Conservation (phyloP, 306 rosid species). For the Malus sylvestris region DNA sequence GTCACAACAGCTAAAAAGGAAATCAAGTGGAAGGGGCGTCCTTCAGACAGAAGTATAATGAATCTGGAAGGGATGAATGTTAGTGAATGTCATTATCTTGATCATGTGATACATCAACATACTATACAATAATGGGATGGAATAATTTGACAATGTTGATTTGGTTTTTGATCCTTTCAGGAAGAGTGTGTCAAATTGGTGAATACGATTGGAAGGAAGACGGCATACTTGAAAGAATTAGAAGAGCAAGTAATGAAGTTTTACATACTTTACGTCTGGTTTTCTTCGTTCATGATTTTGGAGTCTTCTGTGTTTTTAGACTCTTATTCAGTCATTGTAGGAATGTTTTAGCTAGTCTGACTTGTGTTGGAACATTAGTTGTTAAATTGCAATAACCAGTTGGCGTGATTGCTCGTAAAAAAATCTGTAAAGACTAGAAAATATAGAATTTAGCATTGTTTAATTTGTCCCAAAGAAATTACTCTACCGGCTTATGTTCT, state of each 20-base stretch:
- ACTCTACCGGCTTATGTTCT: neutral
- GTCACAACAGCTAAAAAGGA: conserved; percentile 27
- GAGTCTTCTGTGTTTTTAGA: neutral
- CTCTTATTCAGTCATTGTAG: neutral
- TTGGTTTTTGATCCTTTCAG: conserved; percentile 8
- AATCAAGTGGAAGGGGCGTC: conserved; percentile 33
- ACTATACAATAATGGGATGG: neutral
- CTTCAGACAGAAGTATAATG: conserved; percentile 5
- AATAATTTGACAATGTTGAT: neutral
- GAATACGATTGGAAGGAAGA: conserved; percentile 17
- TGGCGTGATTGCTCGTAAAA: neutral
- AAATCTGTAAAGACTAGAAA: neutral
- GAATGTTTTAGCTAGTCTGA: neutral
- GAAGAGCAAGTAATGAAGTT: conserved; percentile 27
- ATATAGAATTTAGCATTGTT: neutral
- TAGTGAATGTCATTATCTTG: neutral
- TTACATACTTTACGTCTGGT: neutral
- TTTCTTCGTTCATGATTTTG: neutral
- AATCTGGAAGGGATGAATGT: conserved; percentile 26
- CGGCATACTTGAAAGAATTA: conserved; percentile 25
- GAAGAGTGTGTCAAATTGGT: neutral
- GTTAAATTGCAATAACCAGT: neutral
- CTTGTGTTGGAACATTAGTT: neutral
- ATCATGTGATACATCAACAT: neutral
- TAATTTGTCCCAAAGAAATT: neutral